Base-by-base conservation (phyloP, 1,139 yeast species). In the Nakaseomyces bracarensis region DNA sequence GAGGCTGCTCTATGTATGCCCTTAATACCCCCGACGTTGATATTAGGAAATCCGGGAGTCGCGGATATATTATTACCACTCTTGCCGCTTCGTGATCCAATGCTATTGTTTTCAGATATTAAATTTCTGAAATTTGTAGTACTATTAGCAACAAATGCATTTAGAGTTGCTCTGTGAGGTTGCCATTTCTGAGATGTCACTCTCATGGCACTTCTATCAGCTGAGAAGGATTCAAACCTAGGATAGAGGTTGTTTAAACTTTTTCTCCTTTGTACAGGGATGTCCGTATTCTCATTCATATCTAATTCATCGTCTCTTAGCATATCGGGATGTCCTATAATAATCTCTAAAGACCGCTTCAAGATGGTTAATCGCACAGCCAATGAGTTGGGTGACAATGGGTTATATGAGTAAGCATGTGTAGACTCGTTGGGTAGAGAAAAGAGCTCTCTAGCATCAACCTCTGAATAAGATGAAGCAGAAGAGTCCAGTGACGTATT, bases 361-460 rank as follows among this genome's bases (percentile, higher is more conserved):
- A 85, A 67, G 11, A 83, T 87, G 47, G 80, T 79, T 47, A 85
- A 65, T 42, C 95, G 67, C 42, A 83, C 73, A 0, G 93, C 84
- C 45, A 85, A 62, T 1, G 93, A 81, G 55, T 82, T 82, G 13
- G 86, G 91, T 4, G 91, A 80, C 43, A 83, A 66, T 46, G 82
- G 85, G 3, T 91, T 86, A 60, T 84, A 85, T 0, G 94, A 82
- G 55, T 82, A 85, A 2, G 94, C 82, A 57, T 82, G 89, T 3
- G 91, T 74, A 13, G 91, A 82, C 55, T 82, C 91, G 10, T 79
- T 75, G 3, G 93, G 86, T 56, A 83, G 18, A 4, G 13, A 6
- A 21, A 27, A 37, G 2, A 37, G 14, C 29, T 37, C 39, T 22
- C 20, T 27, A 19, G 26, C 29, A 20, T 37, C 33, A 5, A 37